Evolutionary conservation across 257 asterid species (phyloP).

Genomic region (Vinca minor): DNA sequence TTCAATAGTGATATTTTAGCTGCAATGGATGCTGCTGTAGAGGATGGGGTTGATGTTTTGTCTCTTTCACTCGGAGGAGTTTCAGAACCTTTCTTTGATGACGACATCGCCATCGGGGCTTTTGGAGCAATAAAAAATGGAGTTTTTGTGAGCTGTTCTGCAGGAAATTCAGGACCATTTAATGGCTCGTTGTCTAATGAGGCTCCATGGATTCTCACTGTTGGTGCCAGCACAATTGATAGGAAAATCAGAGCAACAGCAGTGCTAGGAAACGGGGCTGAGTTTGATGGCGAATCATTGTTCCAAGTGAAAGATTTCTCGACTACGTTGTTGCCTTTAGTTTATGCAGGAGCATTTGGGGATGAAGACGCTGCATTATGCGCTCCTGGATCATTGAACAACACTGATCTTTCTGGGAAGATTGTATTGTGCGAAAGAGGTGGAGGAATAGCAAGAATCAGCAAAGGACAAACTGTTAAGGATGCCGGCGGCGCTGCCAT

Average conservation of each 20-base stretch:
- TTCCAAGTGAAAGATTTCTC: constrained; percentile 19
- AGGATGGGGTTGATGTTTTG: constrained; percentile 24
- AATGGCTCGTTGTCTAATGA: constrained; percentile 15
- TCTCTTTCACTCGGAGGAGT: constrained; percentile 19
- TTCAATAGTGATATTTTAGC: constrained; percentile 24
- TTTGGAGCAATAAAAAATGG: constrained; percentile 21
- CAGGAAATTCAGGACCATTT: constrained; percentile 20
- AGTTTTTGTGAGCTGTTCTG: constrained; percentile 22
- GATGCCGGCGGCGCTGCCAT: constrained; percentile 26
- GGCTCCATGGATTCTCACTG: constrained; percentile 29
- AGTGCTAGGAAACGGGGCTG: constrained; percentile 15
- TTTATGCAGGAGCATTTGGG: constrained; percentile 11
- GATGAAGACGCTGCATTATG: constrained; percentile 4
- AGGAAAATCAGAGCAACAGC: constrained; percentile 21
- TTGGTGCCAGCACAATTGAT: constrained; percentile 26
- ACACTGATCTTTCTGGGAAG: constrained; percentile 18
- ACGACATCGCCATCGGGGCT: constrained; percentile 18
- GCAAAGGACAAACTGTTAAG: constrained; percentile 20
- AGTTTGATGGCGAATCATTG: constrained; percentile 19
- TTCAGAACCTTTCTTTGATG: neutral
- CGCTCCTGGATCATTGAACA: constrained; percentile 7
- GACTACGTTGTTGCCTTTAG: constrained; percentile 13
- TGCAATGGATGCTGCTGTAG: constrained; percentile 36
- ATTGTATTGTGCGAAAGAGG: constrained; percentile 23
- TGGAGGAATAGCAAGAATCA: constrained; percentile 6